A percentile compares a stretch with the other conserved stretches of the same genome.
These are phyloP conservation scores for Verticillium zaregamsianum DNA, from an alignment of 2,329 filamentous ascomycete species.

Conservation along the genomic window DNA sequence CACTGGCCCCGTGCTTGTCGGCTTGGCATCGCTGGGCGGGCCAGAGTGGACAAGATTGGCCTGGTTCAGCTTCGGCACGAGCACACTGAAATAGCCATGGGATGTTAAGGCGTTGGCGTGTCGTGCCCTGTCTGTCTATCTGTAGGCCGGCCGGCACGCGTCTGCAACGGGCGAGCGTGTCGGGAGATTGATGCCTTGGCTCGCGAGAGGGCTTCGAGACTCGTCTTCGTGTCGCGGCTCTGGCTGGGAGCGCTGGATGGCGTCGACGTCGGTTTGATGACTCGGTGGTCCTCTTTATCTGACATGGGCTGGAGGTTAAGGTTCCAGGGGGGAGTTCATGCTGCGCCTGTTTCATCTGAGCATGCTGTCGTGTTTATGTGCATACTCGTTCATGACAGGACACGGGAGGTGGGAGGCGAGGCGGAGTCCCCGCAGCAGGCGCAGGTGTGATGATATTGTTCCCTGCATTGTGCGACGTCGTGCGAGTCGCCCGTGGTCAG, in stretches of 20 bases:
- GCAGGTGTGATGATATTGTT: not conserved
- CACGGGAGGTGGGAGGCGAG: not conserved
- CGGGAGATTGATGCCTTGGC: not conserved
- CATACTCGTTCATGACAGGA: not conserved
- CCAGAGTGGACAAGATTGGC: not conserved
- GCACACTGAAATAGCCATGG: not conserved
- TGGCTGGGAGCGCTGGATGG: not conserved
- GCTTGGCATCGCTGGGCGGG: not conserved
- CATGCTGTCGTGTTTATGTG: not conserved
- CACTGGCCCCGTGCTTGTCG: not conserved
- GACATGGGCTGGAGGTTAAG: not conserved
- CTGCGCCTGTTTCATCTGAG: not conserved
- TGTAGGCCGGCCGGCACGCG: not conserved
- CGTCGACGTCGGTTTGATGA: not conserved
- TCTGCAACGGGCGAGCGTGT: not conserved
- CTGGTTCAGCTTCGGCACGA: not conserved
- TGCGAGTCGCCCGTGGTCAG: not conserved
- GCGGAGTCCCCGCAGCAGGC: not conserved
- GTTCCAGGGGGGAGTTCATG: not conserved
- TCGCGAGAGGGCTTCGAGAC: not conserved
- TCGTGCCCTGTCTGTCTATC: not conserved
- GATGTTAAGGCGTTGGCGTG: not conserved
- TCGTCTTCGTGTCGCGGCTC: not conserved
- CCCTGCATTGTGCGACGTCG: not conserved
- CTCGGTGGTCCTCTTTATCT: not conserved